Conservation (phyloP, 2,329 filamentous ascomycete genomes). For the Ustilaginoidea virens region DNA sequence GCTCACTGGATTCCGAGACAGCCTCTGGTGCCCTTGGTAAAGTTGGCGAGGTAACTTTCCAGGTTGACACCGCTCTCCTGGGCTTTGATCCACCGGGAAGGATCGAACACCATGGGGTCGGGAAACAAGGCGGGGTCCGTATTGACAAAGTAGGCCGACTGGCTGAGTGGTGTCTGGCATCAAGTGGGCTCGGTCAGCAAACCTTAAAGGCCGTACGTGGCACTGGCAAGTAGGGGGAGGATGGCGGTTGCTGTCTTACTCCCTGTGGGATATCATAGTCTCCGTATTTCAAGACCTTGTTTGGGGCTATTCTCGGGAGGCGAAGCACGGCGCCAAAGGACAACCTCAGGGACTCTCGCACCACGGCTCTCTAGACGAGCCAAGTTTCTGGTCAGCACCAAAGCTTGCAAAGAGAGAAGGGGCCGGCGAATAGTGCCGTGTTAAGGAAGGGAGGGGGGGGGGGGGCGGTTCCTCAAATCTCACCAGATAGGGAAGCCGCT, state of each 20-base stretch:
- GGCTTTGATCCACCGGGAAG: conserved; percentile 2
- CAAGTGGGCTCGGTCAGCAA: too few species aligned
- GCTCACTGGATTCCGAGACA: conserved; percentile 1
- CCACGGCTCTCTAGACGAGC: neutral
- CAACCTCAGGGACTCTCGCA: neutral
- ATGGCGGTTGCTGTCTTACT: neutral
- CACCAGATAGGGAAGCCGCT: conserved; percentile 7
- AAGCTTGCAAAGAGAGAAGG: too few species aligned
- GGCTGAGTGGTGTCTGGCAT: conserved; percentile 3
- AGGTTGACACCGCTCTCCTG: neutral
- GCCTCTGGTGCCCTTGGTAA: conserved; percentile 1
- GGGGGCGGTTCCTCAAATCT: neutral
- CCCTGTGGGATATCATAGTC: neutral
- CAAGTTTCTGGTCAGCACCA: too few species aligned
- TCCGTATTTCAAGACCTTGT: neutral
- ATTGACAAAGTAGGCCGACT: conserved; percentile 1
- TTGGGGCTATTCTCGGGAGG: neutral
- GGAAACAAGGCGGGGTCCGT: conserved; percentile 2
- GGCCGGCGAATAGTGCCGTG: too few species aligned
- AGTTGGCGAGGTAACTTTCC: neutral
- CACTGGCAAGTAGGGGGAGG: too few species aligned
- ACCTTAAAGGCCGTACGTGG: too few species aligned
- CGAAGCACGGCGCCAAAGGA: neutral
- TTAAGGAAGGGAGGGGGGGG: too few species aligned
- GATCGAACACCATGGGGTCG: conserved; percentile 1